Evolutionary conservation across 2,329 filamentous ascomycete species (phyloP).

Genomic region (Corniculantispora saksenae): DNA sequence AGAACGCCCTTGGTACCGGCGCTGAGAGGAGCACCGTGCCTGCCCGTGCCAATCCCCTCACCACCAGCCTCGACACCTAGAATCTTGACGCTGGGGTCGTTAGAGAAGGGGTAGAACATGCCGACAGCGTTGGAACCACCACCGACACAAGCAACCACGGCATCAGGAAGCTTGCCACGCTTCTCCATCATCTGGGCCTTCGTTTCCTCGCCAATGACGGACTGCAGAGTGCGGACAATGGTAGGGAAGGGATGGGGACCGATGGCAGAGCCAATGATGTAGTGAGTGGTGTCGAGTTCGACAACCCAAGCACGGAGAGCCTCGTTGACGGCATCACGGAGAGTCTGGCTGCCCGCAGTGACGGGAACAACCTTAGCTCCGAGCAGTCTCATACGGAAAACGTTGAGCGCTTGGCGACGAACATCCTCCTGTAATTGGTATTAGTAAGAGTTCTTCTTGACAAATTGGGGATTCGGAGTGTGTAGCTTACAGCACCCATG

Average conservation of each 20-base stretch:
- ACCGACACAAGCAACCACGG: slow-evolving; percentile 93
- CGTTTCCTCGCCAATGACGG: slow-evolving; percentile 92
- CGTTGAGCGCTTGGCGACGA: slow-evolving; percentile 91
- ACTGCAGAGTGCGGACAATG: slow-evolving; percentile 97
- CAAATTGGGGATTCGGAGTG: not conserved
- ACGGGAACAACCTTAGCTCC: slow-evolving; percentile 92
- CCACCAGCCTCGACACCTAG: slow-evolving; percentile 94
- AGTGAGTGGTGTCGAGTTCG: slow-evolving; percentile 90
- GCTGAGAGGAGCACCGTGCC: slow-evolving; percentile 85
- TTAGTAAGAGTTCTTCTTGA: slow-evolving; percentile 24
- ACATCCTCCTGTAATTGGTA: slow-evolving; percentile 71
- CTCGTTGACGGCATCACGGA: slow-evolving; percentile 91
- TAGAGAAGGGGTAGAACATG: slow-evolving; percentile 97
- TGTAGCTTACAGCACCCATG: slow-evolving; percentile 74
- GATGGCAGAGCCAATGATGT: slow-evolving; percentile 96
- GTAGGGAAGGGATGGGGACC: slow-evolving; percentile 97
- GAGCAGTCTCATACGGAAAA: slow-evolving; percentile 96
- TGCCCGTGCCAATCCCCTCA: slow-evolving; percentile 81
- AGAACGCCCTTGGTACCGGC: slow-evolving; percentile 89
- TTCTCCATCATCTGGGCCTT: slow-evolving; percentile 86
- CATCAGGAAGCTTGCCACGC: slow-evolving; percentile 87
- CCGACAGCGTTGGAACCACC: slow-evolving; percentile 93
- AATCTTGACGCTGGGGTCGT: slow-evolving; percentile 81
- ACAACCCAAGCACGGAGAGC: slow-evolving; percentile 93
- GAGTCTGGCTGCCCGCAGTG: slow-evolving; percentile 81